Percentiles rank a stretch among this genome's conserved stretches.
Evolutionary conservation across 495 filamentous ascomycete species (phyloP).

Genomic region (Physcia stellaris): DNA sequence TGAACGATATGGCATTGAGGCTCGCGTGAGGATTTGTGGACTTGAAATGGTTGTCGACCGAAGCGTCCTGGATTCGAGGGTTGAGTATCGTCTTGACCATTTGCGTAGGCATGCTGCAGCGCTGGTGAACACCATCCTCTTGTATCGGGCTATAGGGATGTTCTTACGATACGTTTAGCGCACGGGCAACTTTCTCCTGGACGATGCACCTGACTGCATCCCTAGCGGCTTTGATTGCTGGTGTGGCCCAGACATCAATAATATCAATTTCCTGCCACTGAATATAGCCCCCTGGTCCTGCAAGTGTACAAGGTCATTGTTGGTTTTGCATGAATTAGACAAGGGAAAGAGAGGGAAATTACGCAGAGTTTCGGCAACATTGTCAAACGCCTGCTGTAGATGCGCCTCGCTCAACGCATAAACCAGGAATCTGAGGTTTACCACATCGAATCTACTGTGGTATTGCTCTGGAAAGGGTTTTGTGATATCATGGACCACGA

Average conservation of each 20-base stretch:
- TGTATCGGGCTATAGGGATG: not conserved
- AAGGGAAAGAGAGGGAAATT: not conserved
- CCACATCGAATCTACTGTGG: conserved; percentile 12
- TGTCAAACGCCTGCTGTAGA: conserved; percentile 8
- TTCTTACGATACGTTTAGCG: not conserved
- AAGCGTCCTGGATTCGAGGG: too few relatives aligned
- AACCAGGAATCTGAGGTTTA: conserved; percentile 13
- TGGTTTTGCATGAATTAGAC: not conserved
- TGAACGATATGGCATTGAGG: conserved; percentile 4
- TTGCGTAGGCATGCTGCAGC: not conserved
- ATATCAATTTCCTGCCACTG: conserved; percentile 16
- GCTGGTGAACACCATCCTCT: too few relatives aligned
- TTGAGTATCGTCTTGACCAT: conserved; percentile 1
- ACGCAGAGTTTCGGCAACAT: conserved; percentile 11
- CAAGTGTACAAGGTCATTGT: not conserved
- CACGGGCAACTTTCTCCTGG: conserved; percentile 4
- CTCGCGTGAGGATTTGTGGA: too few relatives aligned
- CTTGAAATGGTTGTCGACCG: too few relatives aligned
- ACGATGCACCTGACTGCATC: not conserved
- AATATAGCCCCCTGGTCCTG: conserved; percentile 17
- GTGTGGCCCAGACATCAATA: conserved; percentile 4
- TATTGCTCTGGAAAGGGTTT: conserved; percentile 16
- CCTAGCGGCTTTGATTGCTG: not conserved
- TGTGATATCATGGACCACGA: conserved; percentile 21
- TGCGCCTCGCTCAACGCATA: conserved; percentile 7